Evolutionary conservation across 192 early-diverging fungal genomes (phyloP).

Genomic region (Thamnidium elegans): DNA sequence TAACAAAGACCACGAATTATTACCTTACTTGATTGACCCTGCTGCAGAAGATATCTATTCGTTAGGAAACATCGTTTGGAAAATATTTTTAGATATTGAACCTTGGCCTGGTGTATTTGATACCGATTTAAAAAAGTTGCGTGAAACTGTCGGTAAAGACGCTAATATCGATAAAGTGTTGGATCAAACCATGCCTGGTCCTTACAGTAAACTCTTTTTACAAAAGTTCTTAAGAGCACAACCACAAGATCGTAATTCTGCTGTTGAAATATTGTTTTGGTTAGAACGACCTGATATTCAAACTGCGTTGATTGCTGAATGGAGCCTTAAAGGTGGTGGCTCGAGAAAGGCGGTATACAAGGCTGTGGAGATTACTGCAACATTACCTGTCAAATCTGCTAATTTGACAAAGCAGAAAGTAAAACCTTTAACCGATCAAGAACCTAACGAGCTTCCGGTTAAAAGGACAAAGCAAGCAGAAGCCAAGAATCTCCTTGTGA

Average conservation of each 20-base stretch:
- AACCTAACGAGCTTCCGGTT: too few species aligned
- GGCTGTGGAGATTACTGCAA: too few species aligned
- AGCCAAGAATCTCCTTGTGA: too few species aligned
- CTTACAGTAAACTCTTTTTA: conserved; percentile 34
- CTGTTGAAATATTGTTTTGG: conserved; percentile 45
- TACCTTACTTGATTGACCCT: conserved; percentile 46
- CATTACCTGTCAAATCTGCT: too few species aligned
- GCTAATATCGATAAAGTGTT: conserved; percentile 41
- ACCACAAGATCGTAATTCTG: conserved; percentile 38
- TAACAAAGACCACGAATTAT: conserved; percentile 35
- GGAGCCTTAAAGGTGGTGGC: too few species aligned
- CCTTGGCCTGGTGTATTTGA: conserved; percentile 60
- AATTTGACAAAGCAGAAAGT: too few species aligned
- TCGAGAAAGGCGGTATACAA: too few species aligned
- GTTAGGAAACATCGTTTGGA: conserved; percentile 52
- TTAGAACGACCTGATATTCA: conserved; percentile 21
- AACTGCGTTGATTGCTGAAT: too few species aligned
- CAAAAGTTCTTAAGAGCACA: conserved; percentile 38
- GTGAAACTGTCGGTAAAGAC: conserved; percentile 41
- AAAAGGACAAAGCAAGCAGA: too few species aligned
- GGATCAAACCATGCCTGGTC: conserved; percentile 40
- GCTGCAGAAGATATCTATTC: conserved; percentile 55
- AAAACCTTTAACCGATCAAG: too few species aligned
- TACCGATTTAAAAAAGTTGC: conserved; percentile 50
- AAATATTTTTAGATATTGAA: conserved; percentile 51